Percentiles rank a stretch among this genome's conserved stretches.
Evolutionary conservation across 176 grass and related monocot species (phyloP).

Genomic region (Dactylis glomerata): DNA sequence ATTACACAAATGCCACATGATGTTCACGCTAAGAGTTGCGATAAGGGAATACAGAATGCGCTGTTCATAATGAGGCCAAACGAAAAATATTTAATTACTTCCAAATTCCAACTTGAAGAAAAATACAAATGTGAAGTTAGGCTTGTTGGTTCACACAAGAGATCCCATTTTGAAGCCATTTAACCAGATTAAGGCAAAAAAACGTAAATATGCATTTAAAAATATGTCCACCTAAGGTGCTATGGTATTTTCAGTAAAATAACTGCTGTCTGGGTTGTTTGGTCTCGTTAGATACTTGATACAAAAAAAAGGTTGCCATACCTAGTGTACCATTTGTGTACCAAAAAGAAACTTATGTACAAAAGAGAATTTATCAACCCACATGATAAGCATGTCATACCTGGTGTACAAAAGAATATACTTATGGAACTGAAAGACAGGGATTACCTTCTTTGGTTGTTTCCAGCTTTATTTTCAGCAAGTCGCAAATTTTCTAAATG

Average conservation of each 20-base stretch:
- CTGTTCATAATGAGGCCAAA: neutral
- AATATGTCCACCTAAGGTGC: neutral
- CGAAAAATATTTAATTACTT: neutral
- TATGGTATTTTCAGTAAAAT: neutral
- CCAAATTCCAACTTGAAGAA: neutral
- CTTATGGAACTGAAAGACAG: neutral
- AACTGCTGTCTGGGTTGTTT: neutral
- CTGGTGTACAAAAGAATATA: neutral
- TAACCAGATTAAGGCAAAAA: neutral
- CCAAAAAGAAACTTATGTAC: no score
- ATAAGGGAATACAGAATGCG: neutral
- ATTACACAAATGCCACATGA: neutral
- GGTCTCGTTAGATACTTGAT: neutral
- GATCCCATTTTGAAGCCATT: neutral
- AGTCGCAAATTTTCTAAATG: slow-evolving; percentile 63
- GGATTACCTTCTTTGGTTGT: slow-evolving; percentile 54
- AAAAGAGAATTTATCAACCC: no score
- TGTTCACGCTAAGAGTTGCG: neutral
- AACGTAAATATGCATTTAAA: slow-evolving; percentile 7
- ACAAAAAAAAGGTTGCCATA: neutral
- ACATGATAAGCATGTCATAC: neutral
- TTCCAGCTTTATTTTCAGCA: slow-evolving; percentile 40
- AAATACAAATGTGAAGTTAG: neutral
- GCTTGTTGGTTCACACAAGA: neutral
- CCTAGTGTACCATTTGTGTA: neutral